These are phyloP conservation scores for Russula abietina DNA, from an alignment of 768 basidiomycete genomes.

Conservation along the genomic window DNA sequence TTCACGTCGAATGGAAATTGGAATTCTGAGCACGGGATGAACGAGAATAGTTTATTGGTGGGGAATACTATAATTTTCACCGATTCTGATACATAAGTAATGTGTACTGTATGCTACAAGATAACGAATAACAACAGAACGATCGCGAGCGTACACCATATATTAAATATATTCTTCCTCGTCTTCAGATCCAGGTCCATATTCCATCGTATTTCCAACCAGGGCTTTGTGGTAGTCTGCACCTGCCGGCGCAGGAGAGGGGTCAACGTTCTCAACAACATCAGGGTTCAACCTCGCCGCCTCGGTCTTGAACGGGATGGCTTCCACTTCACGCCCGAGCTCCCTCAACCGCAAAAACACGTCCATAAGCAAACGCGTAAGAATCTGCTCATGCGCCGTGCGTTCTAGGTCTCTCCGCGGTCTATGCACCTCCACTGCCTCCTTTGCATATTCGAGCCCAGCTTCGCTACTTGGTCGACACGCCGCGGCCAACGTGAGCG, in stretches of 20 bases:
- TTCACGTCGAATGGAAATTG: not conserved
- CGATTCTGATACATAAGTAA: not conserved
- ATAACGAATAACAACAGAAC: not conserved
- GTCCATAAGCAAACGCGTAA: slow-evolving; percentile 18
- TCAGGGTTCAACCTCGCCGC: slow-evolving; percentile 16
- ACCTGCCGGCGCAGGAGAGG: not conserved
- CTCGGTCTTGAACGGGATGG: slow-evolving; percentile 19
- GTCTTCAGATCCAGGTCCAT: not conserved
- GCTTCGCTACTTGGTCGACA: not conserved
- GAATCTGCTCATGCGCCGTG: not conserved
- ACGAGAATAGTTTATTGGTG: not conserved
- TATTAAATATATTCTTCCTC: slow-evolving; percentile 8
- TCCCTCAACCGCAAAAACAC: slow-evolving; percentile 13
- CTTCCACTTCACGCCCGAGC: slow-evolving; percentile 17
- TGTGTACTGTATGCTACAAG: slow-evolving; percentile 5
- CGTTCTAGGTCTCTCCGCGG: slow-evolving; percentile 7
- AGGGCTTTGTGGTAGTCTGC: not conserved
- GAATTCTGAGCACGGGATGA: not conserved
- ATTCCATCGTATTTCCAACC: not conserved
- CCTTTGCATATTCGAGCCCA: slow-evolving; percentile 10
- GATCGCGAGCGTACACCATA: not conserved
- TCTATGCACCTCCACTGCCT: slow-evolving; percentile 16
- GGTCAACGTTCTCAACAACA: slow-evolving; percentile 15
- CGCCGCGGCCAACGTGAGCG: slow-evolving; percentile 10
- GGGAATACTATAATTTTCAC: not conserved